A percentile compares a stretch with the other conserved stretches of the same genome.
Conservation (phyloP, 1,284 basidiomycete genomes). For the Phenoliferia sp. region DNA sequence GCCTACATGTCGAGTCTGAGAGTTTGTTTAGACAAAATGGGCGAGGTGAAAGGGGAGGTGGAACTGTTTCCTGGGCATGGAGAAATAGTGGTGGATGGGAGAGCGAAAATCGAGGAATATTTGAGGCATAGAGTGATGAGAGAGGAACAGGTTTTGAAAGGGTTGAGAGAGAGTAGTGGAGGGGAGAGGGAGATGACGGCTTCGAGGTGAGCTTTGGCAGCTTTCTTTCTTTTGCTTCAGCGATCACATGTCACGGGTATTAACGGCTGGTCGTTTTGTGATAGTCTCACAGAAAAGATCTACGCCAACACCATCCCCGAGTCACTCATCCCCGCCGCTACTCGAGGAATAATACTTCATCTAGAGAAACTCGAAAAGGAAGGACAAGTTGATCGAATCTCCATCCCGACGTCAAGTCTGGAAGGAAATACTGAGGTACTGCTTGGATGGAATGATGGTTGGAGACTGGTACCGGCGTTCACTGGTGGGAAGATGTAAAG, state of each 20-base stretch:
- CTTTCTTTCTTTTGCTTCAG: background rate
- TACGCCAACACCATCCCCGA: conserved; percentile 48
- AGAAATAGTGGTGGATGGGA: conserved; percentile 58
- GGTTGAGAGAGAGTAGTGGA: conserved; percentile 46
- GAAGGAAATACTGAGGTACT: background rate
- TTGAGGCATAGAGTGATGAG: conserved; percentile 75
- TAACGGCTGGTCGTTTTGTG: background rate
- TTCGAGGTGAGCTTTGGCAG: conserved; percentile 38
- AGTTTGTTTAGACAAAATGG: conserved; percentile 40
- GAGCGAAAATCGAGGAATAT: conserved; percentile 62
- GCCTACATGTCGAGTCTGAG: conserved; percentile 67
- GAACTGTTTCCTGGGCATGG: conserved; percentile 83
- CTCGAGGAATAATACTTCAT: conserved; percentile 64
- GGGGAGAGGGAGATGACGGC: conserved; percentile 10
- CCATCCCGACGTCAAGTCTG: background rate
- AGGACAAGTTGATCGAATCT: conserved; percentile 50
- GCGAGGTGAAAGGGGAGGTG: conserved; percentile 34
- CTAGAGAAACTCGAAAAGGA: conserved; percentile 68
- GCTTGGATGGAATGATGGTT: conserved; percentile 2
- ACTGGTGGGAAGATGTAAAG: too few species aligned
- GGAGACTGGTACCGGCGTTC: too few species aligned
- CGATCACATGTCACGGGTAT: background rate
- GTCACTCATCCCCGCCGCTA: conserved; percentile 67
- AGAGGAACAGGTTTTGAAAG: conserved; percentile 68
- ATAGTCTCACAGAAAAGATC: conserved; percentile 26